Percentiles rank a stretch among this genome's conserved stretches.
These are phyloP conservation scores for Coriolopsis trogii DNA, from an alignment of 1,284 basidiomycete species.

Conservation along the genomic window DNA sequence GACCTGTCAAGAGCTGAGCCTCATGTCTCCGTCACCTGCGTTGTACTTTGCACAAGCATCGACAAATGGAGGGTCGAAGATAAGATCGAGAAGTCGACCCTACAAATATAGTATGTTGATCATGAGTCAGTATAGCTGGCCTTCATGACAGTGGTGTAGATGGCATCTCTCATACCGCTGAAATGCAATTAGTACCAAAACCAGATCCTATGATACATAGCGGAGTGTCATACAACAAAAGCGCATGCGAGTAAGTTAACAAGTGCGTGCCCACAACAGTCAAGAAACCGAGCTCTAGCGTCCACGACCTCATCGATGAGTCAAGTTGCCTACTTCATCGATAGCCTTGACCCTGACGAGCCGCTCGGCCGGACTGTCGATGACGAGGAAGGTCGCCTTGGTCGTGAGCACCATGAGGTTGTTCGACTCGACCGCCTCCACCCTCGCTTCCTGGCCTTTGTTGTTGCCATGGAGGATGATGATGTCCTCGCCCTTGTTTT, in stretches of 20 bases:
- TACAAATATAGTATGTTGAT: too few relatives aligned
- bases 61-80: too few relatives aligned
- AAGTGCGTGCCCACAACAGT: neutral
- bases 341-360: conserved; percentile 14
- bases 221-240: conserved; percentile 6
- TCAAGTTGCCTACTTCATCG: conserved; percentile 22
- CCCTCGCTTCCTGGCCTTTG: conserved; percentile 29
- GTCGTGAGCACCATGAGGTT: conserved; percentile 20
- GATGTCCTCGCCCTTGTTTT: conserved; percentile 26
- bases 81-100: too few relatives aligned
- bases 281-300: neutral
- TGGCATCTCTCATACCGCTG: too few relatives aligned
- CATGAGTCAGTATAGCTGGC: too few relatives aligned
- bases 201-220: conserved; percentile 7
- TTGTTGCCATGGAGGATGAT: conserved; percentile 29
- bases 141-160: too few relatives aligned
- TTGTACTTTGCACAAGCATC: too few relatives aligned
- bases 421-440: conserved; percentile 22
- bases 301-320: conserved; percentile 1
- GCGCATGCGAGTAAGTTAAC: conserved; percentile 6
- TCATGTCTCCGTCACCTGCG: too few relatives aligned
- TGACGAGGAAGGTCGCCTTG: conserved; percentile 18
- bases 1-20: too few relatives aligned
- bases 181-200: neutral
- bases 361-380: conserved; percentile 13